phyloP scores from a whole-genome alignment of 129 eudicot species.

The Lactuca sativa region DNA sequence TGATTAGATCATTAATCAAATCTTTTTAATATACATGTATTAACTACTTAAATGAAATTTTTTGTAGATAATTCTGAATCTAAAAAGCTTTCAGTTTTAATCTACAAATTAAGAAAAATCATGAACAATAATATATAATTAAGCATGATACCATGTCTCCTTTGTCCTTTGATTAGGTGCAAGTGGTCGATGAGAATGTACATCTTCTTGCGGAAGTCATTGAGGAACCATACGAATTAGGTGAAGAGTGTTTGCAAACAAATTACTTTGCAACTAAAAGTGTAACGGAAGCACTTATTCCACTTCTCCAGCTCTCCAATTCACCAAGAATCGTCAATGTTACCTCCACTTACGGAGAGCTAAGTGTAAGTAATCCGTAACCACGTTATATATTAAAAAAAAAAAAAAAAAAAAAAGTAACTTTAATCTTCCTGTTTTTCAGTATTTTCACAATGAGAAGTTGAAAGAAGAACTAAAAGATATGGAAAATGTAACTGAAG shows the following conservation, averaged over 20 bases:
- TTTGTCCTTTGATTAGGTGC: slow-evolving; percentile 16
- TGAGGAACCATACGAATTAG: slow-evolving; percentile 27
- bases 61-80: too few species aligned
- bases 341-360: slow-evolving; percentile 33
- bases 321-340: slow-evolving; percentile 52
- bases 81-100: too few species aligned
- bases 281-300: slow-evolving; percentile 40
- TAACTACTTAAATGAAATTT: neutral
- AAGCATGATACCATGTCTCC: neutral
- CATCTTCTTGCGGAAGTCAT: slow-evolving; percentile 8
- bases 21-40: neutral
- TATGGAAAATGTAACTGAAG: slow-evolving; percentile 38
- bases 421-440: neutral
- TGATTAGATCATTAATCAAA: neutral
- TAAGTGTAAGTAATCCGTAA: slow-evolving; percentile 28
- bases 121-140: neutral
- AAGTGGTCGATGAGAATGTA: slow-evolving; percentile 29
- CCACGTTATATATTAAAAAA: neutral
- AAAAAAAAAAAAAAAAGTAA: neutral
- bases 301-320: slow-evolving; percentile 44
- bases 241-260: slow-evolving; percentile 39
- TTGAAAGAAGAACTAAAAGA: slow-evolving; percentile 30
- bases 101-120: too few species aligned
- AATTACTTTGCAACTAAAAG: slow-evolving; percentile 48
- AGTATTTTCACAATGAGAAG: slow-evolving; percentile 28